phyloP scores from a whole-genome alignment of 2,329 filamentous ascomycete genomes.

The Ilyonectria sp. region DNA sequence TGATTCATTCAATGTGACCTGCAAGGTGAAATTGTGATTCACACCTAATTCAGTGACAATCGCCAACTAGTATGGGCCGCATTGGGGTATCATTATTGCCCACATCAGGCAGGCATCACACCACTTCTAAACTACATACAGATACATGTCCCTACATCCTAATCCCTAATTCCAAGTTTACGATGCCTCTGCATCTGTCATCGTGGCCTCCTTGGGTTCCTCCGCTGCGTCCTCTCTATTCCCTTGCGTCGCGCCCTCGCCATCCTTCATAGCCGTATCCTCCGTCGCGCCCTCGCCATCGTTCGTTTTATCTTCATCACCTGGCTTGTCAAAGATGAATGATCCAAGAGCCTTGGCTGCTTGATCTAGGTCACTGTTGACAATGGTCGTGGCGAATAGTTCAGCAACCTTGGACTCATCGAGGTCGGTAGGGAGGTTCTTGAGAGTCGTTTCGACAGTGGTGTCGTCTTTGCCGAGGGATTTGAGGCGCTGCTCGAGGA shows the following conservation, averaged over 20 bases:
- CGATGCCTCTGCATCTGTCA: slow-evolving; percentile 35
- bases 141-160: slow-evolving; percentile 8
- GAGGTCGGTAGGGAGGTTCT: slow-evolving; percentile 40
- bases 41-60: not conserved
- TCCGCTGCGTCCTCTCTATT: not conserved
- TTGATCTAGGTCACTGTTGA: slow-evolving; percentile 46
- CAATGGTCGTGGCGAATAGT: slow-evolving; percentile 48
- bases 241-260: slow-evolving; percentile 15
- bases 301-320: slow-evolving; percentile 21
- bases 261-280: slow-evolving; percentile 43
- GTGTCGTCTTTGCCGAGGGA: slow-evolving; percentile 44
- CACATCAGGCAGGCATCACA: slow-evolving; percentile 25
- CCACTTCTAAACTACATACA: slow-evolving; percentile 26
- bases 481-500: slow-evolving; percentile 49
- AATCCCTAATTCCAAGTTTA: not conserved
- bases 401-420: slow-evolving; percentile 47
- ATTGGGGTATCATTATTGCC: slow-evolving; percentile 39
- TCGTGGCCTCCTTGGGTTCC: slow-evolving; percentile 37
- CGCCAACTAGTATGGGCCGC: not conserved
- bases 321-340: slow-evolving; percentile 48
- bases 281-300: slow-evolving; percentile 31
- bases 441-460: slow-evolving; percentile 43
- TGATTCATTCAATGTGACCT: not conserved
- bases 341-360: slow-evolving; percentile 43
- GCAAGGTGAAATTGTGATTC: not conserved